Evolutionary conservation across 2,329 filamentous ascomycete species (phyloP), one percentile per base, ranked within the genome.

Genomic region (Claviceps sorghi): DNA sequence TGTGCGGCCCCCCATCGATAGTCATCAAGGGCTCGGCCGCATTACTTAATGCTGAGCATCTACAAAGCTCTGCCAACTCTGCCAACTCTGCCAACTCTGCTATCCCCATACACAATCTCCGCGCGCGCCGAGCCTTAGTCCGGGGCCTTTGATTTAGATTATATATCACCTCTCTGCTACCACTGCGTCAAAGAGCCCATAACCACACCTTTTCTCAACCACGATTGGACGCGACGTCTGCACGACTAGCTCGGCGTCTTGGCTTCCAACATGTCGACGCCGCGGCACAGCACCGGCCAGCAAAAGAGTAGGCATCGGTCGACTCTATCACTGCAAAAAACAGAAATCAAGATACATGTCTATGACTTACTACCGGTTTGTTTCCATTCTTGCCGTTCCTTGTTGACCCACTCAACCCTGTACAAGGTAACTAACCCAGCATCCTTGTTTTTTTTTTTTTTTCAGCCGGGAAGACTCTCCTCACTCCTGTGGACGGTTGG

Each of bases 401-500:
- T 26, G 26, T 34, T 34, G 30, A 30, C 30, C 30, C 26, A 30
- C 26, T 21, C 19, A 13, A n/a, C 7, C 38, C 19, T 9, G 30
- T n/a, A n/a, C 42, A 44, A 29, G 19, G 34, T 19, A 40, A 19
- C 49, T 51, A 30, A 47, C 29, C 11, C 38, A 44, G 22, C 17
- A 52, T 42, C 50, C 43, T 22, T 41, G 51, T 54, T 50, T 51
- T 57, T 54, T 19, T 29, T 30, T 54, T 50, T 51, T 57, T 54
- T 19, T 29, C 38, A 88, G 79, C 84, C 86, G 42, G 84, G 86
- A 49, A 80, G 81, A 59, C 67, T 93, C 41, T 83, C 86, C n/a
- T 82, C 84, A 0, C 60, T 88, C 13, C 76, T 94, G 32, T 94
- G 88, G 88, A 77, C 81, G 21, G 65, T 91, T 52, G 88, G 88